Evolutionary conservation across 2,329 filamentous ascomycete species (phyloP).

Genomic region (Proliferodiscus dingleyae): DNA sequence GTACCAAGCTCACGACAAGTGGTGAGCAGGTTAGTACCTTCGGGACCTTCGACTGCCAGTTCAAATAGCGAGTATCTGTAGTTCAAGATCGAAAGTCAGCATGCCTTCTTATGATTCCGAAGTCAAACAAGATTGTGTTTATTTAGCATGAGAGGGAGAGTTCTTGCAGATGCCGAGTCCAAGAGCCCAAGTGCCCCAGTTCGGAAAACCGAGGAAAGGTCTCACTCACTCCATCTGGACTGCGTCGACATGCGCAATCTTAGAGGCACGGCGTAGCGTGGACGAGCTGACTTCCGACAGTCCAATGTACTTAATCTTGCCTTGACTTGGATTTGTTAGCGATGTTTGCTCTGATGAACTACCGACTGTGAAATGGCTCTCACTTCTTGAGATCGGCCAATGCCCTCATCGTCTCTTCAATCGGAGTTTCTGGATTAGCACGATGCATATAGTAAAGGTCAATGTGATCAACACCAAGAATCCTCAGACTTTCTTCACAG

Average conservation of each 20-base stretch:
- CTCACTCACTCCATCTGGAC: too few relatives aligned
- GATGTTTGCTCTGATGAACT: neutral
- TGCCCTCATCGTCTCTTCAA: conserved; percentile 40
- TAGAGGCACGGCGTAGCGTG: conserved; percentile 46
- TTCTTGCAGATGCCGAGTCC: too few relatives aligned
- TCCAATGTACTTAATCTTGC: conserved; percentile 54
- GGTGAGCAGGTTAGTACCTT: conserved; percentile 43
- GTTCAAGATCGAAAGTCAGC: too few relatives aligned
- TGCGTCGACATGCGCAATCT: too few relatives aligned
- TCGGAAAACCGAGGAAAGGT: too few relatives aligned
- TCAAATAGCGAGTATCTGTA: too few relatives aligned
- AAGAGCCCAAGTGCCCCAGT: too few relatives aligned
- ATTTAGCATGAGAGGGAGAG: too few relatives aligned
- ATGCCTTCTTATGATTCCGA: too few relatives aligned
- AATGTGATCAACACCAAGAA: conserved; percentile 39
- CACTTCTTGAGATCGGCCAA: conserved; percentile 37
- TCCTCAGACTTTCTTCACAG: conserved; percentile 37
- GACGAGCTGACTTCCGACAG: conserved; percentile 46
- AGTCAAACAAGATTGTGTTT: too few relatives aligned
- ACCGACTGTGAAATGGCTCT: neutral
- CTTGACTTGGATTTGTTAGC: conserved; percentile 34
- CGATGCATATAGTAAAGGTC: conserved; percentile 35
- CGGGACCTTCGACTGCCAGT: too few relatives aligned
- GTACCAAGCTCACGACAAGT: conserved; percentile 54
- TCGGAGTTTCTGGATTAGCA: conserved; percentile 35